Conservation (phyloP, 305 asterid genomes). For the Fraxinus albicans region DNA sequence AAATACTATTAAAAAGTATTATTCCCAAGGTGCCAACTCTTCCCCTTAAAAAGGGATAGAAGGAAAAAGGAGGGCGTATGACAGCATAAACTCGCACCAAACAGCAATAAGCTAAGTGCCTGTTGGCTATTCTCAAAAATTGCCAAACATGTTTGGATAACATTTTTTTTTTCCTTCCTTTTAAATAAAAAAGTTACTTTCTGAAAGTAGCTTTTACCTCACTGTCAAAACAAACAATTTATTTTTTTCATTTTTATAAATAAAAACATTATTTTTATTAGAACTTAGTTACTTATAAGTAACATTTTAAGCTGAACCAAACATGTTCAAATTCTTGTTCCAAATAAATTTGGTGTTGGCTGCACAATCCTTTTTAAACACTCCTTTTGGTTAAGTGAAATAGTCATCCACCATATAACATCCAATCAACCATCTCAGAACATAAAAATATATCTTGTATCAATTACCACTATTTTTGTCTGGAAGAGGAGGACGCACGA, state of each 20-base stretch:
- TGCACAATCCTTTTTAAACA: neutral
- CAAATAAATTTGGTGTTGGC: neutral
- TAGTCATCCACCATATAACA: neutral
- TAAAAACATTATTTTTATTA: neutral
- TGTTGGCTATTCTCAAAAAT: neutral
- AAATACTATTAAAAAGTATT: neutral
- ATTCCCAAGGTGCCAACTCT: neutral
- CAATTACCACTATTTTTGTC: constrained; percentile 69
- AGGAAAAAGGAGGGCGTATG: neutral
- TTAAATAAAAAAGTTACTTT: neutral
- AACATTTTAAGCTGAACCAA: neutral
- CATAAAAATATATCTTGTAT: neutral
- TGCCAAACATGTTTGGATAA: neutral
- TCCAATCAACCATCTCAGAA: neutral
- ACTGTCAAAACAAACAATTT: neutral
- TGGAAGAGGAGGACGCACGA: constrained; percentile 69
- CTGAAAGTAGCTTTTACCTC: neutral
- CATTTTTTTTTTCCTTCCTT: neutral
- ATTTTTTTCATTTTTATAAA: neutral
- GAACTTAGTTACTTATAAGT: neutral
- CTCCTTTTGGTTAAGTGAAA: neutral
- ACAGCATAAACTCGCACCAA: neutral
- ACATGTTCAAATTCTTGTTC: neutral
- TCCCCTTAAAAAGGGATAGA: neutral
- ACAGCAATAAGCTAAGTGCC: neutral